phyloP scores from a whole-genome alignment of 768 basidiomycete species.

The Lactifluus hygrophoroides region DNA sequence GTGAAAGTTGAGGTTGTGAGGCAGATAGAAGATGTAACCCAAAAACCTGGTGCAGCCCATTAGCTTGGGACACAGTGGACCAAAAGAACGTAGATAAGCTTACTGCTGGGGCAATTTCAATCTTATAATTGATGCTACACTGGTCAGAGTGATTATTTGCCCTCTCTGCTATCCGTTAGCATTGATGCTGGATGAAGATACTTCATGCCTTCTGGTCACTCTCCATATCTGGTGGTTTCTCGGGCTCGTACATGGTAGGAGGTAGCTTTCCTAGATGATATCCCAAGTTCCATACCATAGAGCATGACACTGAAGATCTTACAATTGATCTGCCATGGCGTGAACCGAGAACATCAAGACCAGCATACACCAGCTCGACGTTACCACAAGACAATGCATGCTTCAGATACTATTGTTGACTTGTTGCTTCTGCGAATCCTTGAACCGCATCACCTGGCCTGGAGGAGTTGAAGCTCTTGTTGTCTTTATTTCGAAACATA shows the following conservation, averaged over 20 bases:
- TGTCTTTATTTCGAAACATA: not conserved
- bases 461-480: conserved; percentile 5
- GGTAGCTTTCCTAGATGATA: conserved; percentile 79
- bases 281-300: conserved; percentile 83
- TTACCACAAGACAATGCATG: conserved; percentile 66
- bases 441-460: conserved; percentile 86
- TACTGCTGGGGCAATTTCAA: conserved; percentile 90
- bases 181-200: conserved; percentile 48
- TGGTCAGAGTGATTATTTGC: conserved; percentile 85
- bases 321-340: conserved; percentile 85
- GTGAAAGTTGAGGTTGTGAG: conserved; percentile 96
- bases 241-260: conserved; percentile 60
- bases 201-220: conserved; percentile 48
- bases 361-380: conserved; percentile 79
- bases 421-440: conserved; percentile 79
- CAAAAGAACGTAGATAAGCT: conserved; percentile 25
- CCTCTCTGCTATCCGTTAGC: conserved; percentile 45
- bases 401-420: conserved; percentile 65
- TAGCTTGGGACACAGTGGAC: not conserved
- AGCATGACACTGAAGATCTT: conserved; percentile 43
- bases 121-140: conserved; percentile 91
- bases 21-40: conserved; percentile 81
- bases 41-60: conserved; percentile 51
- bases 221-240: conserved; percentile 38
- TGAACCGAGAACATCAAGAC: conserved; percentile 85